Conservation (phyloP, 108 stramenopile genomes). For the Bacterosira constricta region DNA sequence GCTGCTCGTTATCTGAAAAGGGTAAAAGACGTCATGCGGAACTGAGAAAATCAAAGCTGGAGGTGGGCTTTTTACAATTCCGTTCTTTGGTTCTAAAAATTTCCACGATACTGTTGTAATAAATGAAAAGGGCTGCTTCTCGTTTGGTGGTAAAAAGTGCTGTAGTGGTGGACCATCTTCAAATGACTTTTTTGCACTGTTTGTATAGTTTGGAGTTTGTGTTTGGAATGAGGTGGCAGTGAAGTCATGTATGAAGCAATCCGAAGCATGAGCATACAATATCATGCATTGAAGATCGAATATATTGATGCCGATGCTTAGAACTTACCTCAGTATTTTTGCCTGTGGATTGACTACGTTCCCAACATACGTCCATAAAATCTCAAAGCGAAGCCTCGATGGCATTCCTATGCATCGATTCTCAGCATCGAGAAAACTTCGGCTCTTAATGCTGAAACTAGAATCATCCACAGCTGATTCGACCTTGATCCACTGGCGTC, state of each 20-base stretch:
- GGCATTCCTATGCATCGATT: conserved; percentile 38
- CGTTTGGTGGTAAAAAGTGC: conserved; percentile 15
- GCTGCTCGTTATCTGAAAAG: conserved; percentile 26
- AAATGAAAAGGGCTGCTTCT: conserved; percentile 39
- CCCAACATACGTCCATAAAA: conserved; percentile 53
- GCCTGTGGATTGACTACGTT: conserved; percentile 46
- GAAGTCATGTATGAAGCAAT: no score
- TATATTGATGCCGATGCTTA: neutral
- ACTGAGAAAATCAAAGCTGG: conserved; percentile 36
- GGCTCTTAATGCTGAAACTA: conserved; percentile 5
- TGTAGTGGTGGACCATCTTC: conserved; percentile 21
- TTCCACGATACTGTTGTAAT: conserved; percentile 40
- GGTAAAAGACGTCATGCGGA: conserved; percentile 52
- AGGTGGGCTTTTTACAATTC: conserved; percentile 31
- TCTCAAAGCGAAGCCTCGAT: conserved; percentile 28
- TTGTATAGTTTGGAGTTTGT: neutral
- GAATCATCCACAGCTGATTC: conserved; percentile 14
- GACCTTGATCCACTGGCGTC: conserved; percentile 56
- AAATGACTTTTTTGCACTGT: conserved; percentile 33
- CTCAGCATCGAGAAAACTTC: conserved; percentile 18
- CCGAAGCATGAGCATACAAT: neutral
- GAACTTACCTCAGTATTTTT: conserved; percentile 44
- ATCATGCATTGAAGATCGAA: neutral
- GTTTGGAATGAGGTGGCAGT: no score
- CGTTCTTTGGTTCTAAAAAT: conserved; percentile 13